These are phyloP conservation scores for Phyllosticta paracitricarpa DNA, from an alignment of 2,329 filamentous ascomycete genomes.

Conservation along the genomic window DNA sequence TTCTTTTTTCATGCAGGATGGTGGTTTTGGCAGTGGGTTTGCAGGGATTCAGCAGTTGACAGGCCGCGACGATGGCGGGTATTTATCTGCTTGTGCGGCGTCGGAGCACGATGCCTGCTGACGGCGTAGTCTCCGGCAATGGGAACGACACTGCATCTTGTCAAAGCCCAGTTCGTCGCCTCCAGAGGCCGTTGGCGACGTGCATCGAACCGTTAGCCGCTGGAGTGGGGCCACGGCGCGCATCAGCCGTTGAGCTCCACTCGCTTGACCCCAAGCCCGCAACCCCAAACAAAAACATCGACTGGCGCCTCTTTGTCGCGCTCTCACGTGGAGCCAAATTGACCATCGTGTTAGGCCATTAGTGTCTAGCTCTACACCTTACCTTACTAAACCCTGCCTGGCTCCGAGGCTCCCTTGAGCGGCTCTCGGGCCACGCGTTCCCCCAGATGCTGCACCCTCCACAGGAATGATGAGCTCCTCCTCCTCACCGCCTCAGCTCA, in stretches of 20 bases:
- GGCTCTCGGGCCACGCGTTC: background rate
- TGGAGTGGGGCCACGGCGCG: background rate
- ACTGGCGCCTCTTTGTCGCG: background rate
- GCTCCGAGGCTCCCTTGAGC: background rate
- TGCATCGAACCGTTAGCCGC: background rate
- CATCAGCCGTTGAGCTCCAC: background rate
- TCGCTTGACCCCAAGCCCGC: background rate
- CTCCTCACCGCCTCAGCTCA: conserved; percentile 2
- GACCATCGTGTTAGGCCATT: background rate
- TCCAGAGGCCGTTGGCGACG: background rate
- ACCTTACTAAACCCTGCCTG: background rate
- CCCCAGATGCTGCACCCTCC: background rate
- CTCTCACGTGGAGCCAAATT: background rate
- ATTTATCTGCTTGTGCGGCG: background rate
- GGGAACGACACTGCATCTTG: background rate
- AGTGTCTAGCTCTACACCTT: background rate
- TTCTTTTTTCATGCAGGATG: background rate
- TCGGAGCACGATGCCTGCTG: background rate
- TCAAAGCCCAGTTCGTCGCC: background rate
- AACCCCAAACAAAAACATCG: background rate
- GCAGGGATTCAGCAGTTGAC: background rate
- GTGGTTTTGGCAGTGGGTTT: background rate
- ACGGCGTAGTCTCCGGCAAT: background rate
- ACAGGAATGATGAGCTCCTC: background rate
- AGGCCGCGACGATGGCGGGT: background rate